Conservation (phyloP, 2,329 filamentous ascomycete species). For the Aspergillus flavus region DNA sequence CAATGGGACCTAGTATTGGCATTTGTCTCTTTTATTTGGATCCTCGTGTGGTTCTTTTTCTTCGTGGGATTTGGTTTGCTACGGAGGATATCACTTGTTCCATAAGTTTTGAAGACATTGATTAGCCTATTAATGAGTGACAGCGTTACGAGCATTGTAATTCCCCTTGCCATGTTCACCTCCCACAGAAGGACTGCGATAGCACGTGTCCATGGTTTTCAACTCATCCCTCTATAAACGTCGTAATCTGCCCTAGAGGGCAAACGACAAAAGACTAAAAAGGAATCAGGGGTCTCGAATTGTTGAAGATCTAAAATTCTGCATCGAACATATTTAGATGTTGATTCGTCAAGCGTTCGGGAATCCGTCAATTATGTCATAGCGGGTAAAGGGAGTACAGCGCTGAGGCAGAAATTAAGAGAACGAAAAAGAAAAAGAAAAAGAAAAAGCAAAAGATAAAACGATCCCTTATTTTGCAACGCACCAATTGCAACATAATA, state of each 20-base stretch:
- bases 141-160: not conserved
- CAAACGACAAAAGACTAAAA: not conserved
- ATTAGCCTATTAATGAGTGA: not conserved
- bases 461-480: not conserved
- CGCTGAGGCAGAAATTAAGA: not conserved
- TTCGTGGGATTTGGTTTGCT: not conserved
- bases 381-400: not conserved
- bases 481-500: not conserved
- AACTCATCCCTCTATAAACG: not conserved
- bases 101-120: not conserved
- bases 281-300: not conserved
- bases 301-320: not conserved
- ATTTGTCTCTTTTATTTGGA: not conserved
- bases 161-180: not conserved
- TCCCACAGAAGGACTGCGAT: not conserved
- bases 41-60: not conserved
- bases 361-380: slow-evolving; percentile 2
- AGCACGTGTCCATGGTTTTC: not conserved
- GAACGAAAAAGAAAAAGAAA: slow-evolving; percentile 1
- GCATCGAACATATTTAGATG: not conserved
- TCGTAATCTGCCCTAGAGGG: not conserved
- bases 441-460: not conserved
- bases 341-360: not conserved
- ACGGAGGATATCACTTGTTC: not conserved
- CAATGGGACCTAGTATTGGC: not conserved